Evolutionary conservation across 164 flowering plant genomes (phyloP).

Genomic region (Umbilicus rupestris): DNA sequence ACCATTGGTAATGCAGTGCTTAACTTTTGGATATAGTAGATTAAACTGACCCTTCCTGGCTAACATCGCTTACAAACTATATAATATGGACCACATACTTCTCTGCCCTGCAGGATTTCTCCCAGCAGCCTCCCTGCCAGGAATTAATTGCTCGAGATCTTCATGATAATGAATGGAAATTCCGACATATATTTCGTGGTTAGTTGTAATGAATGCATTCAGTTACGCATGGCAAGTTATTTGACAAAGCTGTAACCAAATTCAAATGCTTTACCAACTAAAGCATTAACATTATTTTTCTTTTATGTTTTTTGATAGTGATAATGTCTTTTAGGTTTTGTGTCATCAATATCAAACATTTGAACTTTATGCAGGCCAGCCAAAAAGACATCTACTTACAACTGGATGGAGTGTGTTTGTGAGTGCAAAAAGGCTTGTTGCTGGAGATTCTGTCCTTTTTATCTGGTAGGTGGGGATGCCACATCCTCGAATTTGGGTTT

Average conservation of each 20-base stretch:
- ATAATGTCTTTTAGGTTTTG: background rate
- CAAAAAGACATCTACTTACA: constrained; percentile 85
- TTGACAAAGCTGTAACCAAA: too few relatives aligned
- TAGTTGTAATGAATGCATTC: constrained; percentile 14
- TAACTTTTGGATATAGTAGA: background rate
- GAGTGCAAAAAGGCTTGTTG: constrained; percentile 82
- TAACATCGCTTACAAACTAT: background rate
- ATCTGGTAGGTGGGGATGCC: constrained; percentile 45
- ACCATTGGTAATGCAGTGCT: constrained; percentile 45
- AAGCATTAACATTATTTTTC: background rate
- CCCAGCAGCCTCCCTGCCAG: constrained; percentile 92
- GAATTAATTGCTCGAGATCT: constrained; percentile 90
- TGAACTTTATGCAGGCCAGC: constrained; percentile 57
- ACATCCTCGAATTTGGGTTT: background rate
- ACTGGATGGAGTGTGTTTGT: constrained; percentile 94
- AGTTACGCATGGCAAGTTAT: background rate
- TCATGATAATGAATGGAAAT: constrained; percentile 91
- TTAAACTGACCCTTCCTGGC: background rate
- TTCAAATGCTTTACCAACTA: too few relatives aligned
- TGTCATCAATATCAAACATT: background rate
- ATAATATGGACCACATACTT: background rate
- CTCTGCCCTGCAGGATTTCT: constrained; percentile 49
- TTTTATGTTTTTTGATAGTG: too few relatives aligned
- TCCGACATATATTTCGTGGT: constrained; percentile 91
- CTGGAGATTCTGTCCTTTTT: constrained; percentile 87